A percentile compares a stretch with the other conserved stretches of the same genome.
These are phyloP conservation scores for Acrocalymma vagum DNA, from an alignment of 2,329 filamentous ascomycete genomes.

Conservation along the genomic window DNA sequence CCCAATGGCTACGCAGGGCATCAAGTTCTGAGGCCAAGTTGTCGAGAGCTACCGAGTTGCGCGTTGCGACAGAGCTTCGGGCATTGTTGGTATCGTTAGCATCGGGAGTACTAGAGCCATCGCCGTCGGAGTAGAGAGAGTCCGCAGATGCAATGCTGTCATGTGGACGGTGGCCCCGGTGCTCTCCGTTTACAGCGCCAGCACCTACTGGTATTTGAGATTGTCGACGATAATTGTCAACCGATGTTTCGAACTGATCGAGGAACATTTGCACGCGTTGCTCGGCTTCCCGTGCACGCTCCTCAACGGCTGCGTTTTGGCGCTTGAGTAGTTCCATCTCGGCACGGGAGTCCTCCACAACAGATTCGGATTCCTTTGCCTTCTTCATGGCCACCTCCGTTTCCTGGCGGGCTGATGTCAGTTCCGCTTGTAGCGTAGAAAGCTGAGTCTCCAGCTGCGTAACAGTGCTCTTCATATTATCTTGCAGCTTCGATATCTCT, in stretches of 20 bases:
- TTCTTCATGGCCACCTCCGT: conserved; percentile 70
- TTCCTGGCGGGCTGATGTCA: conserved; percentile 71
- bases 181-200: conserved; percentile 43
- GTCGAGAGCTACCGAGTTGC: conserved; percentile 79
- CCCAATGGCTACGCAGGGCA: conserved; percentile 89
- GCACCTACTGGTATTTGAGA: conserved; percentile 58
- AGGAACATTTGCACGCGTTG: conserved; percentile 91
- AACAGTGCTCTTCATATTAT: conserved; percentile 72
- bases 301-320: conserved; percentile 83
- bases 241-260: conserved; percentile 91
- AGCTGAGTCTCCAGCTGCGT: conserved; percentile 77
- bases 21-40: conserved; percentile 93
- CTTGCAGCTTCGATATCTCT: conserved; percentile 74
- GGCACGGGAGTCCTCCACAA: conserved; percentile 63
- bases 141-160: conserved; percentile 70
- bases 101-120: conserved; percentile 44
- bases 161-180: conserved; percentile 52
- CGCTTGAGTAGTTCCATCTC: conserved; percentile 84
- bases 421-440: conserved; percentile 71
- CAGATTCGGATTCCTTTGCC: conserved; percentile 61
- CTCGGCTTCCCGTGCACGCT: conserved; percentile 87
- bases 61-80: conserved; percentile 43
- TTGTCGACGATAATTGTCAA: conserved; percentile 91
- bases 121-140: conserved; percentile 57
- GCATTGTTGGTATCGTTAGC: conserved; percentile 36